phyloP scores from a whole-genome alignment of 2,329 filamentous ascomycete genomes.

The Daldinia sp. region DNA sequence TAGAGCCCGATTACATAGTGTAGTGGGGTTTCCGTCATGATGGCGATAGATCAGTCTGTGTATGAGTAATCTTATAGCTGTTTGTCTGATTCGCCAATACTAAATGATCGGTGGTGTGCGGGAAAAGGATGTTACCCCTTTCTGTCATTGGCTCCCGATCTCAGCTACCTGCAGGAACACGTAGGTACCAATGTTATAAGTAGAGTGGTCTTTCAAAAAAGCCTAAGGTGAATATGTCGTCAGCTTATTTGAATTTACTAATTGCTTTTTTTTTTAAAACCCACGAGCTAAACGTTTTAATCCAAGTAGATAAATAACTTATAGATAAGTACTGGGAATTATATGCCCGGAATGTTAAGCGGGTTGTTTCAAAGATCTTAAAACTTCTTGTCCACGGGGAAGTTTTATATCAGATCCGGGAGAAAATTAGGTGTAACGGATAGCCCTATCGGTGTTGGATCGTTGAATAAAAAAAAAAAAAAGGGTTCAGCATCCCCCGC shows the following conservation, averaged over 20 bases:
- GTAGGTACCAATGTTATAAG: constrained; percentile 13
- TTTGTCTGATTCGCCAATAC: constrained; percentile 12
- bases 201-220: background rate
- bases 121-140: constrained; percentile 31
- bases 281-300: background rate
- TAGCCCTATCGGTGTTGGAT: constrained; percentile 32
- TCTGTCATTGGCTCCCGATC: constrained; percentile 16
- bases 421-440: constrained; percentile 12
- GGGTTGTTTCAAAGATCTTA: background rate
- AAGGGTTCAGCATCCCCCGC: constrained; percentile 37
- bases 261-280: background rate
- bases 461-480: constrained; percentile 3
- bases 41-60: constrained; percentile 15
- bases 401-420: constrained; percentile 2
- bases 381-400: constrained; percentile 5
- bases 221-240: background rate
- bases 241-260: background rate
- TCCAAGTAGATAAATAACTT: background rate
- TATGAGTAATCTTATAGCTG: constrained; percentile 33
- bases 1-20: constrained; percentile 1
- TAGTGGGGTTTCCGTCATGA: constrained; percentile 28
- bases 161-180: constrained; percentile 32
- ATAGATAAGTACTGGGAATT: background rate
- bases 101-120: constrained; percentile 28
- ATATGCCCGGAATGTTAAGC: background rate